Conservation (phyloP, 2,329 filamentous ascomycete genomes). For the Mollisia scopiformis region DNA sequence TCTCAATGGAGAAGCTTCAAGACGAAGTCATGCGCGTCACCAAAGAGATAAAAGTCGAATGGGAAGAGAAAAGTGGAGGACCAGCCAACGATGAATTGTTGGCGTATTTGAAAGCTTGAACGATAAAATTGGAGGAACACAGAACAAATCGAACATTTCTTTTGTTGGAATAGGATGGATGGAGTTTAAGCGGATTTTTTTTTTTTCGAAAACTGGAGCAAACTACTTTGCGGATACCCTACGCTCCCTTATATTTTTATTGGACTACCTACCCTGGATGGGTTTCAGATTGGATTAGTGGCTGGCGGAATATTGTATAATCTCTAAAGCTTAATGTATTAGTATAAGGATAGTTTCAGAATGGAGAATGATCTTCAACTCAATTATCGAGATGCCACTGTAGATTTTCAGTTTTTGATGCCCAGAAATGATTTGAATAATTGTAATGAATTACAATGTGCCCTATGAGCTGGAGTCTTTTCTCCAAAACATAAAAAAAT, state of each 20-base stretch:
- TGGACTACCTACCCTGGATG: neutral
- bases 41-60: slow-evolving; percentile 20
- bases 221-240: slow-evolving; percentile 3
- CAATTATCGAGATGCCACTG: too few species aligned
- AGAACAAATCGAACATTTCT: neutral
- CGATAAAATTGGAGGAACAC: neutral
- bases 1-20: slow-evolving; percentile 9
- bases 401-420: too few species aligned
- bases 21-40: slow-evolving; percentile 20
- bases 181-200: neutral
- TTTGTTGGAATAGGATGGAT: neutral
- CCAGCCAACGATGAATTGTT: slow-evolving; percentile 16
- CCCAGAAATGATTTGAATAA: too few species aligned
- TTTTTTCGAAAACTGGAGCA: too few species aligned
- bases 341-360: neutral
- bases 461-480: too few species aligned
- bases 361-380: neutral
- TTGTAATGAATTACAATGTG: too few species aligned
- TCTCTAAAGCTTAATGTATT: slow-evolving; percentile 2
- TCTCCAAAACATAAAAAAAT: too few species aligned
- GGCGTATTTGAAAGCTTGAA: slow-evolving; percentile 8
- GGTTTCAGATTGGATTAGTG: neutral
- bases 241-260: slow-evolving; percentile 1
- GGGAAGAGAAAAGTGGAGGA: slow-evolving; percentile 11
- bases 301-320: neutral